Conservation (phyloP, 495 filamentous ascomycete genomes). For the Hypomontagnella submonticulosa region DNA sequence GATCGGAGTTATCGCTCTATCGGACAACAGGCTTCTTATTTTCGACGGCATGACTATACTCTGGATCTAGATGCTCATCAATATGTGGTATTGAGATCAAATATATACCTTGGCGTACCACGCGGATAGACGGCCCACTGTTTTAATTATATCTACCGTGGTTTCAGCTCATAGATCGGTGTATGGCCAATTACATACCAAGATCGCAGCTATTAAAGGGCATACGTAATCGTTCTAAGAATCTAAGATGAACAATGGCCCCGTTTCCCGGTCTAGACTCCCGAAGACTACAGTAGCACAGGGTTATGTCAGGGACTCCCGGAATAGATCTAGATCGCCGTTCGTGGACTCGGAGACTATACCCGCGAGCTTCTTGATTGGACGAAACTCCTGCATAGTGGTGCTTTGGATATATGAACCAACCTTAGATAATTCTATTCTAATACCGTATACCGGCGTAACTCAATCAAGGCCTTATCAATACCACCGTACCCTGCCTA, state of each 20-base stretch:
- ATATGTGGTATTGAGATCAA: not conserved
- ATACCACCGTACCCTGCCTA: not conserved
- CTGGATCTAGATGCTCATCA: not conserved
- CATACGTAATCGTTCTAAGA: not conserved
- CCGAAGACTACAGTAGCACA: not conserved
- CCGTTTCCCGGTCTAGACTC: constrained; percentile 1
- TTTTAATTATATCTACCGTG: constrained; percentile 9
- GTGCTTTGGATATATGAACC: not conserved
- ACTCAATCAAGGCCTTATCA: not conserved
- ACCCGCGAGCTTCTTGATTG: constrained; percentile 5
- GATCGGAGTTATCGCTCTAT: too few species aligned
- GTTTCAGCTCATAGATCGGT: not conserved
- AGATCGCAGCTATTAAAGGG: not conserved
- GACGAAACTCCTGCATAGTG: not conserved
- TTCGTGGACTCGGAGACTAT: not conserved
- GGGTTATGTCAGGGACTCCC: not conserved
- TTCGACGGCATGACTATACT: not conserved
- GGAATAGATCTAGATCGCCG: constrained; percentile 3
- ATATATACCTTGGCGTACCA: not conserved
- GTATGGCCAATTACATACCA: constrained; percentile 1
- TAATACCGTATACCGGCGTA: not conserved
- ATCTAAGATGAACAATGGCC: not conserved
- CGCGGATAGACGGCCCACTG: constrained; percentile 7
- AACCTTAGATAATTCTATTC: not conserved
- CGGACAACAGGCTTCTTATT: not conserved